Conservation (phyloP, 2,329 filamentous ascomycete species). For the Aspergillus sergii region DNA sequence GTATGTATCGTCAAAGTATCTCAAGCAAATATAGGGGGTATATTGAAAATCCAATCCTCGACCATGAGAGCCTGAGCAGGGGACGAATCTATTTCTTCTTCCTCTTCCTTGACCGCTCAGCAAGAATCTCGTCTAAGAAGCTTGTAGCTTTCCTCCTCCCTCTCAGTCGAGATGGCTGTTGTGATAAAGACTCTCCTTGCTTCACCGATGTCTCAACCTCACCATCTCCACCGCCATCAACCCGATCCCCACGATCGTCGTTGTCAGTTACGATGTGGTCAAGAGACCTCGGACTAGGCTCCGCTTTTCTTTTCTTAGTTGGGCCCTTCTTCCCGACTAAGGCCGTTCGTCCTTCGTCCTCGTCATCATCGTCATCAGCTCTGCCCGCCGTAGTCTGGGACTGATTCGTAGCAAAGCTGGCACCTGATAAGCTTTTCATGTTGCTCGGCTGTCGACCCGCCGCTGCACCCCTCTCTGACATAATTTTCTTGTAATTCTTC, state of each 20-base stretch:
- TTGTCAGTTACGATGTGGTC: neutral
- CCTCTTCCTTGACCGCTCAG: constrained; percentile 53
- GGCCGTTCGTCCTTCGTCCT: constrained; percentile 47
- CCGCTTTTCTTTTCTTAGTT: constrained; percentile 19
- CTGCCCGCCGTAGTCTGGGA: neutral
- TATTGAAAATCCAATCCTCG: neutral
- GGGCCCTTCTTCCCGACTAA: constrained; percentile 35
- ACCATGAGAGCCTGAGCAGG: neutral
- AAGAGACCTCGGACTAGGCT: neutral
- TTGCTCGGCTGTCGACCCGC: constrained; percentile 19
- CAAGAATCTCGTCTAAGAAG: constrained; percentile 58
- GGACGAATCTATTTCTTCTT: constrained; percentile 40
- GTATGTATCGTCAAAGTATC: constrained; percentile 1
- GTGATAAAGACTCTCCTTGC: constrained; percentile 13
- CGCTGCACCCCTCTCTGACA: constrained; percentile 48
- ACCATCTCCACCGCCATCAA: constrained; percentile 8
- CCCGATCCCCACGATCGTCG: constrained; percentile 1
- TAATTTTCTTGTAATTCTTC: constrained; percentile 41
- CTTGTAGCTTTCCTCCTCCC: constrained; percentile 47
- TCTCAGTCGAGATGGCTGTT: constrained; percentile 22
- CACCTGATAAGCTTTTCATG: neutral
- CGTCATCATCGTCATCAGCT: constrained; percentile 30
- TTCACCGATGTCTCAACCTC: constrained; percentile 9
- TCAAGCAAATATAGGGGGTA: neutral
- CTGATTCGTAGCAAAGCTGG: neutral